phyloP scores from a whole-genome alignment of 768 basidiomycete genomes.

The Amanita phalloides region DNA sequence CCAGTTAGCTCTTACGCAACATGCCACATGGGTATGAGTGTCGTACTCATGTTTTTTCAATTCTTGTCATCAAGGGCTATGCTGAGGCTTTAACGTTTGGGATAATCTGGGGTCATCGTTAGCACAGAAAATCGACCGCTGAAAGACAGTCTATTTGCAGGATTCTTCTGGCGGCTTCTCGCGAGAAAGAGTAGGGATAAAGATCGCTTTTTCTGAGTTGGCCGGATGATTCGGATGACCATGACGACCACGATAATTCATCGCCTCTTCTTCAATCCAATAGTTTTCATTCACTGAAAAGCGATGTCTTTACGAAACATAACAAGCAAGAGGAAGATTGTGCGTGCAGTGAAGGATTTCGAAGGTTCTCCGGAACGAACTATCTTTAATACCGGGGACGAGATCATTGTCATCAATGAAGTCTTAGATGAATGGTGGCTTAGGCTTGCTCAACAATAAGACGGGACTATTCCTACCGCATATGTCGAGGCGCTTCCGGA shows the following conservation, averaged over 20 bases:
- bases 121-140: neutral
- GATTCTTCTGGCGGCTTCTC: too few species aligned
- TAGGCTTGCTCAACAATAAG: constrained; percentile 63
- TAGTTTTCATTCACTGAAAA: constrained; percentile 16
- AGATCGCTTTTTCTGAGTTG: constrained; percentile 46
- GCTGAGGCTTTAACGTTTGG: neutral
- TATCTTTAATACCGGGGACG: constrained; percentile 65
- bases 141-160: neutral
- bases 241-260: constrained; percentile 15
- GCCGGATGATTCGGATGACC: constrained; percentile 30
- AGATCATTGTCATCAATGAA: constrained; percentile 68
- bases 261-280: neutral
- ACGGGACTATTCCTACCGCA: constrained; percentile 75
- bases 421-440: constrained; percentile 89
- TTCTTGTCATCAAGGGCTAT: neutral
- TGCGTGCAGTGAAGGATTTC: constrained; percentile 71
- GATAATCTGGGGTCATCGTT: neutral
- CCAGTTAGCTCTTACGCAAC: neutral
- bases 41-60: neutral
- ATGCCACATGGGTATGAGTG: neutral
- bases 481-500: constrained; percentile 49
- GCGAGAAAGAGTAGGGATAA: constrained; percentile 28
- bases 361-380: constrained; percentile 65
- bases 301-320: constrained; percentile 28
- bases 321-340: constrained; percentile 43